Evolutionary conservation across 2,329 filamentous ascomycete genomes (phyloP).

Genomic region (Diaporthe velutina): DNA sequence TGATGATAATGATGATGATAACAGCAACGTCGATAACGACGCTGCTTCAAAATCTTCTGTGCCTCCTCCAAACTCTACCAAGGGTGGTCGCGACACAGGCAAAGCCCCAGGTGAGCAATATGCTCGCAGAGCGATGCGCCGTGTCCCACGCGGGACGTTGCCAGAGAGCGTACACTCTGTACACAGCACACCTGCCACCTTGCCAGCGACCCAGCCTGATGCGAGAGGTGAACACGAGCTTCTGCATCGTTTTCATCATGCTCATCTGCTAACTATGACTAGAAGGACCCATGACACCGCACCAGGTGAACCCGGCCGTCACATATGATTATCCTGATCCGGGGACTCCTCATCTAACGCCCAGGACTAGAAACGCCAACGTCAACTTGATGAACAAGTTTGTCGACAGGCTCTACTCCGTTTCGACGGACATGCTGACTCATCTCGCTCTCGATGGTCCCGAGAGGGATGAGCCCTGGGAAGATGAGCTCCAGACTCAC

Average conservation of each 20-base stretch:
- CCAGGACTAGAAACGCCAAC: conserved; percentile 28
- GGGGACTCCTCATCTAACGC: conserved; percentile 19
- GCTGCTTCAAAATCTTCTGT: conserved; percentile 8
- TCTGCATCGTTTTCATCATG: background rate
- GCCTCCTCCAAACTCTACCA: conserved; percentile 16
- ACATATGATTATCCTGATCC: conserved; percentile 19
- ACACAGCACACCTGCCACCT: conserved; percentile 10
- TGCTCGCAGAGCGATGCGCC: conserved; percentile 32
- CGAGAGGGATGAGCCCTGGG: conserved; percentile 35
- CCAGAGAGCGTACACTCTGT: conserved; percentile 17
- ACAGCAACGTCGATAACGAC: background rate
- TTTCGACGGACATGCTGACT: conserved; percentile 26
- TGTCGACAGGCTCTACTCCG: conserved; percentile 32
- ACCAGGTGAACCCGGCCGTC: conserved; percentile 18
- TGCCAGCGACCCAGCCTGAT: conserved; percentile 9
- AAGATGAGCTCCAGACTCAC: conserved; percentile 31
- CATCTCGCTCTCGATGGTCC: conserved; percentile 30
- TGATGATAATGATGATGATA: conserved; percentile 28
- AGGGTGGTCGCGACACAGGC: conserved; percentile 10
- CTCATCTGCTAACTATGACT: conserved; percentile 11
- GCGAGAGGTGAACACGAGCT: conserved; percentile 23
- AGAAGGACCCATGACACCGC: conserved; percentile 33
- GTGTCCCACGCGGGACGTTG: conserved; percentile 24
- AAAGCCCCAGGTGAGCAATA: conserved; percentile 29
- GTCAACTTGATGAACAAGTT: conserved; percentile 40